Conservation (phyloP, 2,329 filamentous ascomycete species). For the Microsporum canis region DNA sequence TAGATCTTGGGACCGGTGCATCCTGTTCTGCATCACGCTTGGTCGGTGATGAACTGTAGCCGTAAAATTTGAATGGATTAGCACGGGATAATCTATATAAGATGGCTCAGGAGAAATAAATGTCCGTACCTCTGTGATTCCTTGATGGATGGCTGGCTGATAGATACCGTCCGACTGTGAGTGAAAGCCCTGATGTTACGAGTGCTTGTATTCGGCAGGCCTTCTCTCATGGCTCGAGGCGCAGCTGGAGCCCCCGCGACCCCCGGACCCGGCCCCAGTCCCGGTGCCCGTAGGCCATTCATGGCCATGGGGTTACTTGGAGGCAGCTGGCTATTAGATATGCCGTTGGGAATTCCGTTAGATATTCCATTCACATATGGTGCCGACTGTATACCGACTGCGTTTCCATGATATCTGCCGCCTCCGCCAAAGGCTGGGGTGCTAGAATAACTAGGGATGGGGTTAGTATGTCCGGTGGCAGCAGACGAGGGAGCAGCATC, state of each 20-base stretch:
- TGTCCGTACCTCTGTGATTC: conserved; percentile 23
- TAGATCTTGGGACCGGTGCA: conserved; percentile 9
- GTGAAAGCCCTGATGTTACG: conserved; percentile 47
- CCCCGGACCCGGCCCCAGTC: conserved; percentile 52
- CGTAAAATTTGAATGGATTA: not conserved
- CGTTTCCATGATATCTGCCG: conserved; percentile 12
- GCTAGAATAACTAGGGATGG: conserved; percentile 3
- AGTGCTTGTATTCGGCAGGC: conserved; percentile 69
- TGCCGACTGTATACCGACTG: not conserved
- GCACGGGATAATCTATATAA: not conserved
- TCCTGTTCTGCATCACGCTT: not conserved
- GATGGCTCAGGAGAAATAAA: not conserved
- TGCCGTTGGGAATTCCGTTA: not conserved
- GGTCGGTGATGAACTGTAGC: not conserved
- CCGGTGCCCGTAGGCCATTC: conserved; percentile 19
- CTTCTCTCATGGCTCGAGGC: conserved; percentile 88
- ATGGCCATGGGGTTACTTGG: not conserved
- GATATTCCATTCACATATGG: not conserved
- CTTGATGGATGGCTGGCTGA: conserved; percentile 9
- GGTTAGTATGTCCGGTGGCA: not conserved
- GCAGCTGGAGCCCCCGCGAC: conserved; percentile 70
- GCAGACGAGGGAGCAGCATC: not conserved
- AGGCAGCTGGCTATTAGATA: not conserved
- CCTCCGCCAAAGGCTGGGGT: not conserved
- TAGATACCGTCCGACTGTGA: not conserved